These are phyloP conservation scores for Colletotrichum lindemuthianum DNA, from an alignment of 2,329 filamentous ascomycete genomes.

Conservation along the genomic window DNA sequence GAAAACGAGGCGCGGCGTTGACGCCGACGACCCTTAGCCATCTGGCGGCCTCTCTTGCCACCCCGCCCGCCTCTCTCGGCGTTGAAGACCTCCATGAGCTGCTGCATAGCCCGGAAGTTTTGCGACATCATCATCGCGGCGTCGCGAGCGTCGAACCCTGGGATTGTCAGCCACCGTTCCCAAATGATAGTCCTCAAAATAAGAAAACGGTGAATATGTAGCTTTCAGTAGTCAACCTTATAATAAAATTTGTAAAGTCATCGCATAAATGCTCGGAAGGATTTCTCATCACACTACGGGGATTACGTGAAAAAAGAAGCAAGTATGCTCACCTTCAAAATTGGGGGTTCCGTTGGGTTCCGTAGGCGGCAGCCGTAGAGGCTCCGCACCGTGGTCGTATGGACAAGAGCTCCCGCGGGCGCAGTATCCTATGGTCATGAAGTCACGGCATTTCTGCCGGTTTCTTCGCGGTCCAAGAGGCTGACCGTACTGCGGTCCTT, in stretches of 20 bases:
- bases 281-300: constrained; percentile 37
- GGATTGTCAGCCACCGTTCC: constrained; percentile 11
- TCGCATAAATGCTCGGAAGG: constrained; percentile 37
- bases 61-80: constrained; percentile 34
- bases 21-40: constrained; percentile 27
- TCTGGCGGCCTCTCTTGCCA: constrained; percentile 44
- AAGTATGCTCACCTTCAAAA: constrained; percentile 19
- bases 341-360: constrained; percentile 21
- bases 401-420: constrained; percentile 72
- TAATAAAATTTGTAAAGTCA: constrained; percentile 39
- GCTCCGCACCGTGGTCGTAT: constrained; percentile 70
- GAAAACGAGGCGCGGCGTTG: constrained; percentile 67
- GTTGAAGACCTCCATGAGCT: constrained; percentile 38
- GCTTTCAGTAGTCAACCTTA: constrained; percentile 45
- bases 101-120: constrained; percentile 35
- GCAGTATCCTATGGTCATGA: constrained; percentile 79
- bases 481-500: constrained; percentile 2
- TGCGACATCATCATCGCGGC: constrained; percentile 36
- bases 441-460: constrained; percentile 71
- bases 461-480: constrained; percentile 43
- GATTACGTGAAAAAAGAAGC: not conserved
- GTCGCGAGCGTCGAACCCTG: constrained; percentile 37
- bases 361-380: constrained; percentile 26
- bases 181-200: not conserved
- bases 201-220: constrained; percentile 5